Evolutionary conservation across 2,329 filamentous ascomycete species (phyloP), one percentile per base, ranked within the genome.

Genomic region (Aspergillus tanneri): DNA sequence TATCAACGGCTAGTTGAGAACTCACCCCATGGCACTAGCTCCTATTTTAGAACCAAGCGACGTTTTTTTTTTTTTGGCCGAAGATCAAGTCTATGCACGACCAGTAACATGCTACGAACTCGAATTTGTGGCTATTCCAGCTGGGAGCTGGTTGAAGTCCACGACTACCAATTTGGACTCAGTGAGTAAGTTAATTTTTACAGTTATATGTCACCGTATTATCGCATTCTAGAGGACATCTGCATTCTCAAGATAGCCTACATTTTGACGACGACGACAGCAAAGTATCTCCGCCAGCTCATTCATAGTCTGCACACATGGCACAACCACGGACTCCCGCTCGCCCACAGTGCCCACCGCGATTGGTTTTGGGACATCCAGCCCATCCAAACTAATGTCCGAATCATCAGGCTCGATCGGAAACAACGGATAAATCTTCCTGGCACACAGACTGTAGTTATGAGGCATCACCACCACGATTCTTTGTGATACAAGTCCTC

Each of bases 391-490:
- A 41, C 43, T 65, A 72, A 35, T 59, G 62, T 28, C 55, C 46
- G 12, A 53, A 57, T 14, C 61, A 68, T 21, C 68, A 66, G 14
- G 72, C 72, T 0, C 60, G 71, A 0, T 72, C 69, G 0, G 72
- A 75, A 49, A 75, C 72, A 0, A 73, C 72, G 69, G 50, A 66
- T 0, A 57, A 69, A 1, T 75, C 75, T 22, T 67, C 72, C 0
- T 75, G 72, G 72, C 72, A 75, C 38, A 75, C 70, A 0, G 72
- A 75, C 39, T 74, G 72, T 55, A 72, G 70, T 52, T 75, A 75
- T 38, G 72, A 75, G 39, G 43, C 62, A 1, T 50, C 53, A 0
- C 60, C 68, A 1, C 72, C 72, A 2, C 46, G 66, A 3, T 74
- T 64, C 38, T 74, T 75, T 38, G 72, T 71, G 0, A 63, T 75